Percentiles rank a stretch among this genome's conserved stretches.
phyloP scores from a whole-genome alignment of 306 rosid genomes.

The Parietaria judaica region DNA sequence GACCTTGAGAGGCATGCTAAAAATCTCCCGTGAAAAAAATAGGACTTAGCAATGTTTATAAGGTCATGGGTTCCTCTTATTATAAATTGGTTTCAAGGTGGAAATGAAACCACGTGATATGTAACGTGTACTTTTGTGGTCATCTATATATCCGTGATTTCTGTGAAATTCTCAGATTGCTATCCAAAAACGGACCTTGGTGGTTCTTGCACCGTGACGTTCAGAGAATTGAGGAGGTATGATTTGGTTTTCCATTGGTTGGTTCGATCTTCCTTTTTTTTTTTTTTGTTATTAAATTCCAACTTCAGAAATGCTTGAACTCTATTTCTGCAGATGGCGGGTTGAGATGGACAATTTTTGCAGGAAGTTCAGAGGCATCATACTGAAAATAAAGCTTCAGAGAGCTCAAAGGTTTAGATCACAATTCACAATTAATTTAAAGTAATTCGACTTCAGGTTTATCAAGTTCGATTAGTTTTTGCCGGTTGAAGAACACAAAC shows the following conservation, averaged over 20 bases:
- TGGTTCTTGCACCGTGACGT: conserved; percentile 71
- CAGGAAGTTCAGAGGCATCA: conserved; percentile 11
- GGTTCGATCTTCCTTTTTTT: background rate
- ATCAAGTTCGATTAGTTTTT: conserved; percentile 3
- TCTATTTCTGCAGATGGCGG: conserved; percentile 14
- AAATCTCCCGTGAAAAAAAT: too few species aligned
- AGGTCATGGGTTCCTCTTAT: too few species aligned
- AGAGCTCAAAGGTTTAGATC: conserved; percentile 1
- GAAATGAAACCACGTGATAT: background rate
- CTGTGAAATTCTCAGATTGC: conserved; percentile 43
- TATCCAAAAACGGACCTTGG: conserved; percentile 84
- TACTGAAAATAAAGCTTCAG: background rate
- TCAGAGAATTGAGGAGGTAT: conserved; percentile 36
- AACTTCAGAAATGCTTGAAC: background rate
- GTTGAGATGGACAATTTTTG: conserved; percentile 12
- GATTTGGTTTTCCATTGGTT: too few species aligned
- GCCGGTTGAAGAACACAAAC: conserved; percentile 3
- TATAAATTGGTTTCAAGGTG: too few species aligned
- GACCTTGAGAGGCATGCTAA: too few species aligned
- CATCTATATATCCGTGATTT: background rate
- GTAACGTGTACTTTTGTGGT: background rate
- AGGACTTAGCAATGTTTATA: too few species aligned
- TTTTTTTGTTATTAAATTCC: background rate
- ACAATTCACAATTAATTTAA: background rate
- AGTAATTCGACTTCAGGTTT: background rate